Base-by-base conservation (phyloP, 2,329 filamentous ascomycete species). In the Torrubiella hemipterigena region DNA sequence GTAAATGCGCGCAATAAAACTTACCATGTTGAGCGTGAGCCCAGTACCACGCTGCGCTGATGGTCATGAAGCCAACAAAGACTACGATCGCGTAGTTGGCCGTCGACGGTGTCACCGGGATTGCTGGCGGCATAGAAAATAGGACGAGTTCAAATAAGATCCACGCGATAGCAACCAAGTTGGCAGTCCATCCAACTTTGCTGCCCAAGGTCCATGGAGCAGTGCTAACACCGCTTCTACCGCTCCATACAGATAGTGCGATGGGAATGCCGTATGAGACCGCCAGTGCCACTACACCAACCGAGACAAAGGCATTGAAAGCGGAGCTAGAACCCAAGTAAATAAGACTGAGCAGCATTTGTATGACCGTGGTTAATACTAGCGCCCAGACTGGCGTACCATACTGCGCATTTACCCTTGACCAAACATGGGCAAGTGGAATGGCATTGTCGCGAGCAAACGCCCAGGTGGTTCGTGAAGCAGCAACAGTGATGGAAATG, bases 71-170 rank as follows among this genome's bases (percentile, higher is more conserved):
- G 0, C 65, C 67, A 0, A 67, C 58, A 38, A 76, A 65, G 3
- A 77, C 70, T 1, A 73, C 69, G 25, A 58, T 59, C 3, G 69
- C 67, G 42, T 75, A 75, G 38, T 73, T 70, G 65, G 69, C 69
- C 24, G 52, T 57, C 2, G 50, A 51, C 7, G 49, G 41, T 2
- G 56, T 64, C 11, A 67, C 61, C 0, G 67, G 65, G 29, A 67
- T 37, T 4, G 54, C 54, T 2, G 58, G 57, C 1, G 67, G 67
- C 61, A 71, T 66, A 33, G 59, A 66, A 46, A 73, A 74, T 4
- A 74, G 42, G 3, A 71, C 56, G 19, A 67, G 39, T 43, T 69
- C 64, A 34, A 70, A 69, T 4, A 43, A 34, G 36, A 70, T 70
- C 67, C 67, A 72, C 3, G 47, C 38, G 4, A 71, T 38, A 0